Conservation (phyloP, 176 grass and related monocot genomes). For the Phoenix dactylifera region DNA sequence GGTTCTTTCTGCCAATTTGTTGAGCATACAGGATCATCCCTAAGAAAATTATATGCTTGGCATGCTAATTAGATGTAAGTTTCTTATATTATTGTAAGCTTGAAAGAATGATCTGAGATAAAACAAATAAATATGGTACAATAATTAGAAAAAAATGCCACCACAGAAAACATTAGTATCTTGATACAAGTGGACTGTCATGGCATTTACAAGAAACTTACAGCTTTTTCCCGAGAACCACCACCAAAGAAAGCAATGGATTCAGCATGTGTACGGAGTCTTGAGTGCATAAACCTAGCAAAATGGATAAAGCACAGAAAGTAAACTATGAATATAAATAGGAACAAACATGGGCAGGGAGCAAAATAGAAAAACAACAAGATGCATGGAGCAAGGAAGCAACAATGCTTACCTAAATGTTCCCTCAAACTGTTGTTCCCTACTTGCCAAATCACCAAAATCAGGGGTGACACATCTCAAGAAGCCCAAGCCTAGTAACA, state of each 20-base stretch:
- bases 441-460: slow-evolving; percentile 82
- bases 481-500: slow-evolving; percentile 94
- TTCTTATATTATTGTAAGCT: too few relatives aligned
- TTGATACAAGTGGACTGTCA: not conserved
- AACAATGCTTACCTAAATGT: slow-evolving; percentile 61
- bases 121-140: not conserved
- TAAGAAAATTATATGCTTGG: too few relatives aligned
- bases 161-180: not conserved
- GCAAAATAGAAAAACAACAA: too few relatives aligned
- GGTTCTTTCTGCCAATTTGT: too few relatives aligned
- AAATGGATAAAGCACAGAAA: slow-evolving; percentile 5
- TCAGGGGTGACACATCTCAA: slow-evolving; percentile 81
- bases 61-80: too few relatives aligned
- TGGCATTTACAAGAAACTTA: slow-evolving; percentile 31
- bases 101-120: not conserved
- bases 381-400: slow-evolving; percentile 4
- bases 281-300: slow-evolving; percentile 90
- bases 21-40: too few relatives aligned
- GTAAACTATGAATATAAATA: not conserved
- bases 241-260: slow-evolving; percentile 99
- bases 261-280: slow-evolving; percentile 90
- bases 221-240: slow-evolving; percentile 86
- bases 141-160: not conserved
- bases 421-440: slow-evolving; percentile 94
- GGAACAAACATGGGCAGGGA: too few relatives aligned